Percentiles rank a stretch among this genome's conserved stretches.
These are phyloP conservation scores for Penicillium lagena DNA, from an alignment of 495 filamentous ascomycete species.

Conservation along the genomic window DNA sequence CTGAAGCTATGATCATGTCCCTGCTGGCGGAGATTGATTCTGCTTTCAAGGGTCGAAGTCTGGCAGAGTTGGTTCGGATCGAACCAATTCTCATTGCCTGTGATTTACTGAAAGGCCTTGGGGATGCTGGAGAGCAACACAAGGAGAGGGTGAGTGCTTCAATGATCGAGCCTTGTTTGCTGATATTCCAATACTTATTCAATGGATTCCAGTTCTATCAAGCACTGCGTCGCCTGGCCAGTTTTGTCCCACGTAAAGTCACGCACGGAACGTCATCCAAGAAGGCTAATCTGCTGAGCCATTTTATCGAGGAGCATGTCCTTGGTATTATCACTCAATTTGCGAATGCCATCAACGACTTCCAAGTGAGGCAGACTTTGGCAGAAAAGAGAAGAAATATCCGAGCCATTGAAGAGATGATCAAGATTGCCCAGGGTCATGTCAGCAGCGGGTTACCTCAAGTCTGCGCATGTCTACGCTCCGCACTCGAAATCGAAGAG, in stretches of 20 bases:
- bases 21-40: constrained; percentile 58
- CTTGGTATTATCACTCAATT: constrained; percentile 84
- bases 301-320: constrained; percentile 79
- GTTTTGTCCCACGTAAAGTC: constrained; percentile 51
- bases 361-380: constrained; percentile 46
- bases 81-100: constrained; percentile 71
- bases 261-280: constrained; percentile 43
- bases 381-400: constrained; percentile 70
- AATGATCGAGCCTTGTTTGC: background rate
- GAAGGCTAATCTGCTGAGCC: constrained; percentile 50
- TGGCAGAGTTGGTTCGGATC: constrained; percentile 63
- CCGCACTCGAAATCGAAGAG: constrained; percentile 65
- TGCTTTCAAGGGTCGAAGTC: constrained; percentile 56
- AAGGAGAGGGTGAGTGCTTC: constrained; percentile 45
- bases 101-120: constrained; percentile 77
- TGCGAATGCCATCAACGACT: constrained; percentile 73
- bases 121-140: constrained; percentile 56
- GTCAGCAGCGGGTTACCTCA: constrained; percentile 78
- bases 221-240: constrained; percentile 64
- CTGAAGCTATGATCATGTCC: constrained; percentile 62
- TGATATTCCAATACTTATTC: background rate
- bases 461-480: constrained; percentile 76
- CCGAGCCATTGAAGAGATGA: constrained; percentile 81
- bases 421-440: constrained; percentile 61
- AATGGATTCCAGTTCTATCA: constrained; percentile 44